These are phyloP conservation scores for Plasmodium inui DNA, from an alignment of 169 alveolate species.

Conservation along the genomic window DNA sequence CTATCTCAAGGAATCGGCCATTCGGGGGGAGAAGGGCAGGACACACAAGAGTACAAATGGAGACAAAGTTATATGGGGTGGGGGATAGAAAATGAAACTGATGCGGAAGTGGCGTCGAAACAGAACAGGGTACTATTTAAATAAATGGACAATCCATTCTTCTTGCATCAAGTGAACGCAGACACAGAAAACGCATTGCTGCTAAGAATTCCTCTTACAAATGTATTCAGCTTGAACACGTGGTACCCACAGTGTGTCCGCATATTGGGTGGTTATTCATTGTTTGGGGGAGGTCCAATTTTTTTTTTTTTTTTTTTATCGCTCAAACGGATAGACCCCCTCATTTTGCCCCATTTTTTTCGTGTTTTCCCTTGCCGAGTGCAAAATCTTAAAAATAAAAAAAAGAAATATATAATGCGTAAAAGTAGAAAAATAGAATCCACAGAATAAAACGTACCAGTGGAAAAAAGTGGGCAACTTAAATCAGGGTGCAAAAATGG, in stretches of 20 bases:
- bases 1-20: constrained; percentile 8
- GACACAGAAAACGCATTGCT: neutral
- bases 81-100: neutral
- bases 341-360: neutral
- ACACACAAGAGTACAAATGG: neutral
- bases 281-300: neutral
- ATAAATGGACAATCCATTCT: neutral
- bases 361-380: neutral
- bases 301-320: too few relatives aligned
- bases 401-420: neutral
- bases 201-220: neutral
- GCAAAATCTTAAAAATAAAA: neutral
- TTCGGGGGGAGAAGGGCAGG: neutral
- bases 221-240: neutral
- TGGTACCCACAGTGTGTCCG: neutral
- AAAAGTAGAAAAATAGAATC: neutral
- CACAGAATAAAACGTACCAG: neutral
- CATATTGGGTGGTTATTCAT: neutral
- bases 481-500: neutral
- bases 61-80: neutral
- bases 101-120: neutral
- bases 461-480: neutral
- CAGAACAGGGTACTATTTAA: neutral
- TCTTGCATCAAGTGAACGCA: neutral
- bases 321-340: neutral